These are phyloP conservation scores for Sarcodon aspratus DNA, from an alignment of 768 basidiomycete genomes.

Conservation along the genomic window DNA sequence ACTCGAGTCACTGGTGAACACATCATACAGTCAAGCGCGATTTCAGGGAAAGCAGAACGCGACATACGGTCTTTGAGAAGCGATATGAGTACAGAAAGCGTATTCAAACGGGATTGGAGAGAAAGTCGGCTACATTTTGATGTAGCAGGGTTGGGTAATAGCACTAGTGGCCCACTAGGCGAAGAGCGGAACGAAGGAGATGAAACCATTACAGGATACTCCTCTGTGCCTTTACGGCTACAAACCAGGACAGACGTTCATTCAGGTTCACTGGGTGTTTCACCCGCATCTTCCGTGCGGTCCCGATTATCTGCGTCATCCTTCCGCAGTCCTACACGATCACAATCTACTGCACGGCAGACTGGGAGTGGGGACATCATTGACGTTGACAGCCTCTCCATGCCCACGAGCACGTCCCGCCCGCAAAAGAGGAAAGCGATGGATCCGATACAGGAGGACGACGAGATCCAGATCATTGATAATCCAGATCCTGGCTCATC, in stretches of 20 bases:
- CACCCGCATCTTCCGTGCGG: constrained; percentile 39
- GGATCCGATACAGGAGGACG: constrained; percentile 15
- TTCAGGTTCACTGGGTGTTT: constrained; percentile 27
- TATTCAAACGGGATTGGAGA: constrained; percentile 70
- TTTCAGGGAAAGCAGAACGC: constrained; percentile 21
- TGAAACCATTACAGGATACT: constrained; percentile 16
- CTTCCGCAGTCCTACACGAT: constrained; percentile 31
- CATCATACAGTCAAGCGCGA: constrained; percentile 18
- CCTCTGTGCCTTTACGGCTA: constrained; percentile 9
- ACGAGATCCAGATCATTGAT: constrained; percentile 18
- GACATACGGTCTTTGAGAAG: constrained; percentile 57
- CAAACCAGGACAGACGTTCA: constrained; percentile 7
- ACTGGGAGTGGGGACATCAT: constrained; percentile 17
- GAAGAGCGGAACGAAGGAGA: constrained; percentile 17
- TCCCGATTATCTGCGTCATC: constrained; percentile 30
- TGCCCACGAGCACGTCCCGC: constrained; percentile 19
- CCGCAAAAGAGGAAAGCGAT: constrained; percentile 40
- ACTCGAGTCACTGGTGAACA: constrained; percentile 56
- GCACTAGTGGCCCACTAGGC: constrained; percentile 5
- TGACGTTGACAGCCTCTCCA: constrained; percentile 31
- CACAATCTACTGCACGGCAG: constrained; percentile 18
- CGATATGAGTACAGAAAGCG: constrained; percentile 43
- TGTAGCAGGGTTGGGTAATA: constrained; percentile 11
- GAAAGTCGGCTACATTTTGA: constrained; percentile 48
- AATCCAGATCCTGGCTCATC: constrained; percentile 7